Evolutionary conservation across 306 rosid genomes (phyloP), one percentile per base, ranked within the genome.

Genomic region (Senna tora): DNA sequence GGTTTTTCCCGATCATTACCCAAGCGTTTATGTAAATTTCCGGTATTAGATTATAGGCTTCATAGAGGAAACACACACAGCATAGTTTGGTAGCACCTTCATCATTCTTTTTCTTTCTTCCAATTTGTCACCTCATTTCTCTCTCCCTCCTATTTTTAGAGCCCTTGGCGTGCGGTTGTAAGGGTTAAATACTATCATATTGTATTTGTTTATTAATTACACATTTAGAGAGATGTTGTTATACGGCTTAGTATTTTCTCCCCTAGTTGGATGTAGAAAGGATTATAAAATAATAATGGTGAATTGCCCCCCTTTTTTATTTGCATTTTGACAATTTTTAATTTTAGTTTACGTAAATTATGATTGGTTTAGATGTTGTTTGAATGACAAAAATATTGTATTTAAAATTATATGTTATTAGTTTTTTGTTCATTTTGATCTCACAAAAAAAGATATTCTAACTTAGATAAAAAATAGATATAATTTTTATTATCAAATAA

Each of bases 1-100:
- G 82, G 73, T 39, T 86, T 80, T 85, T 86, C 86, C 88, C 85
- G 87, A 90, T 88, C 98, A 71, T 84, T 88, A 84, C 81, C 95
- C 95, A 82, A 90, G 95, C 88, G 83, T 81, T 61, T 75, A 13
- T 85, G 97, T 88, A 87, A 73, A 88, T 88, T 88, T 73, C 86
- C 66, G 87, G 85, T 77, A 25, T 77, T 83, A 88, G 93, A 85
- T 65, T 58, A 33, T 69, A 88, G 87, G 65, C 64, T 74, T 89
- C 75, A 80, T 33, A 53, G 82, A 84, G 85, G 70, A 69, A 82
- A 67, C 59, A 69, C 65, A 71, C 76, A 74, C 54, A 82, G 86
- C 70, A 71, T 73, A 74, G 83, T 79, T 82, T 54, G 75, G 76
- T 76, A 72, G 77, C 78, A 59, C 77, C 49, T 73, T 85, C 75